phyloP scores from a whole-genome alignment of 345 rosid species.

The Hypericum androsaemum region DNA sequence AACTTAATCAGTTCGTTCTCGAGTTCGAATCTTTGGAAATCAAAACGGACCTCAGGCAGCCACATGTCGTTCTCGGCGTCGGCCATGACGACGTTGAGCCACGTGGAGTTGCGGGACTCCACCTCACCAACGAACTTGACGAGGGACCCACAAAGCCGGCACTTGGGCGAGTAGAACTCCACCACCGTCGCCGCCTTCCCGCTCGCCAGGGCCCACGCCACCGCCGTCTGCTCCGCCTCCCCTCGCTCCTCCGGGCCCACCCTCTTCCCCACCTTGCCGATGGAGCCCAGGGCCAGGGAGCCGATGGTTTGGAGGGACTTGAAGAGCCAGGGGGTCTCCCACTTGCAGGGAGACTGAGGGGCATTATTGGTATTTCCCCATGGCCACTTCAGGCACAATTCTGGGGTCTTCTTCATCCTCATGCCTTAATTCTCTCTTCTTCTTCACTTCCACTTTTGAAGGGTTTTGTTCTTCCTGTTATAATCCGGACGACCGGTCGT shows the following conservation, averaged over 20 bases:
- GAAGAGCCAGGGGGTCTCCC: slow-evolving; percentile 64
- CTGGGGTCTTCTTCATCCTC: no score
- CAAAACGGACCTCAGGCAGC: slow-evolving; percentile 72
- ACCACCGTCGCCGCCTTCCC: slow-evolving; percentile 69
- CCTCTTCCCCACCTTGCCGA: slow-evolving; percentile 26
- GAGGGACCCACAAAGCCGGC: slow-evolving; percentile 73
- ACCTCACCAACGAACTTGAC: slow-evolving; percentile 56
- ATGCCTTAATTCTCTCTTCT: no score
- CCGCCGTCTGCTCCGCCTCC: slow-evolving; percentile 82
- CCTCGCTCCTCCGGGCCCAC: slow-evolving; percentile 58
- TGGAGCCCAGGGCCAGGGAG: slow-evolving; percentile 44
- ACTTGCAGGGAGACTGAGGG: slow-evolving; percentile 35
- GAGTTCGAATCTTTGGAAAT: neutral
- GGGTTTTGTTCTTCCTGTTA: no score
- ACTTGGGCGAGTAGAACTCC: slow-evolving; percentile 89
- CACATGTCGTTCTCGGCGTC: slow-evolving; percentile 90
- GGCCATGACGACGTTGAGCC: slow-evolving; percentile 81
- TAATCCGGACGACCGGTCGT: no score
- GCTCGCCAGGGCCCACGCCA: slow-evolving; percentile 69
- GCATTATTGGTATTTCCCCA: slow-evolving; percentile 40
- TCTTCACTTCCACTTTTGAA: no score
- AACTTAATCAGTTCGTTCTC: neutral
- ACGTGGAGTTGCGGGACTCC: slow-evolving; percentile 58
- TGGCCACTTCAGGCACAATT: slow-evolving; percentile 72
- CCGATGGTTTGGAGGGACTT: slow-evolving; percentile 59